A percentile compares a stretch with the other conserved stretches of the same genome.
Evolutionary conservation across 2,329 filamentous ascomycete genomes (phyloP).

Genomic region (Clonostachys chloroleuca): DNA sequence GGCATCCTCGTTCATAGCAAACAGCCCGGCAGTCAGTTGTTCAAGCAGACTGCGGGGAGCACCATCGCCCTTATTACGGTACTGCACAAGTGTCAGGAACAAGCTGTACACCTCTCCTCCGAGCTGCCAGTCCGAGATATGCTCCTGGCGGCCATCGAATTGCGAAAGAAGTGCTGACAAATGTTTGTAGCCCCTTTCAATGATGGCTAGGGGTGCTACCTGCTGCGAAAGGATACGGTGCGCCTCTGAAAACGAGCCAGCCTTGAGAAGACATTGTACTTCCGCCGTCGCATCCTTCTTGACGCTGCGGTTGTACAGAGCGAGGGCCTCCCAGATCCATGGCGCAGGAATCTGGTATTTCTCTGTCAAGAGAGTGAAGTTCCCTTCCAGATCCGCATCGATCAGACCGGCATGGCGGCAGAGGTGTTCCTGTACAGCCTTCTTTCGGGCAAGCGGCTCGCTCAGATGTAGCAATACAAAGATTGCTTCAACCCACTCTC

Average conservation of each 20-base stretch:
- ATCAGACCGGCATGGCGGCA: constrained; percentile 67
- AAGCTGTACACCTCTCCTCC: constrained; percentile 76
- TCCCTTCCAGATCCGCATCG: constrained; percentile 49
- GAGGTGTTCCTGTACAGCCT: constrained; percentile 68
- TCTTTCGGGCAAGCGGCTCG: constrained; percentile 55
- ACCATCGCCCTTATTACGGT: constrained; percentile 31
- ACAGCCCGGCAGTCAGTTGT: constrained; percentile 50
- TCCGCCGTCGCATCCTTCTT: constrained; percentile 66
- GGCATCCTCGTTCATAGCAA: constrained; percentile 43
- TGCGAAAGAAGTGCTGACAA: constrained; percentile 66
- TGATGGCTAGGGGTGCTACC: constrained; percentile 77
- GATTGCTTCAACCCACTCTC: constrained; percentile 64
- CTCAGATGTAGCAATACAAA: constrained; percentile 79
- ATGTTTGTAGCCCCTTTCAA: constrained; percentile 73
- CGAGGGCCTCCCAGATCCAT: constrained; percentile 88
- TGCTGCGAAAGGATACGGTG: constrained; percentile 77
- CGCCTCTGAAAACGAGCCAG: constrained; percentile 72
- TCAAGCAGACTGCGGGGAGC: constrained; percentile 44
- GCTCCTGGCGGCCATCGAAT: constrained; percentile 60
- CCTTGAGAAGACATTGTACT: constrained; percentile 75
- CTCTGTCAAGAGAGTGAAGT: constrained; percentile 55
- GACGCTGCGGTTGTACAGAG: constrained; percentile 72
- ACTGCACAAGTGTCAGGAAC: constrained; percentile 49
- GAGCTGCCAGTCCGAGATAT: constrained; percentile 68
- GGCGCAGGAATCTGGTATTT: constrained; percentile 66